Evolutionary conservation across 352 stramenopile genomes (phyloP).

Genomic region (Globisporangium recalcitrans): DNA sequence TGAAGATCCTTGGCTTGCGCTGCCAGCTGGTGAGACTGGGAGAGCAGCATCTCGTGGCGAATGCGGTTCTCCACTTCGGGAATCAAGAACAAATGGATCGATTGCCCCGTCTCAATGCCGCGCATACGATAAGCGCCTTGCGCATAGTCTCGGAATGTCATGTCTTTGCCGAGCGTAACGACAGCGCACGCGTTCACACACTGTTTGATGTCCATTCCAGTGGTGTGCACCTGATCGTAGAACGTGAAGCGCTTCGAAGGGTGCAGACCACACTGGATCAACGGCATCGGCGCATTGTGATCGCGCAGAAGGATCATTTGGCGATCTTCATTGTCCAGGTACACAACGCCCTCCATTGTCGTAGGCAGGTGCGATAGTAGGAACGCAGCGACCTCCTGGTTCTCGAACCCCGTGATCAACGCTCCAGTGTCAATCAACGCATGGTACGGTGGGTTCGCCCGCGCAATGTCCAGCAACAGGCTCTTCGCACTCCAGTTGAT

Average conservation of each 20-base stretch:
- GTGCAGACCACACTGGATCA: constrained; percentile 86
- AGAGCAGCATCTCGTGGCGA: constrained; percentile 62
- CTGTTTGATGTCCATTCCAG: constrained; percentile 92
- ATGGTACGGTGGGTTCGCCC: constrained; percentile 68
- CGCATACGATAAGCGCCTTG: constrained; percentile 91
- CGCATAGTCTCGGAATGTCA: constrained; percentile 94
- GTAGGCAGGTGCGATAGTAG: constrained; percentile 68
- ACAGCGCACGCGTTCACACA: constrained; percentile 84
- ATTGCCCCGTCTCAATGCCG: constrained; percentile 87
- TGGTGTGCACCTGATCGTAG: constrained; percentile 93
- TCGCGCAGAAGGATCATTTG: constrained; percentile 93
- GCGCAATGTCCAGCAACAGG: constrained; percentile 76
- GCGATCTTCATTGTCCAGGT: constrained; percentile 84
- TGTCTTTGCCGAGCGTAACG: constrained; percentile 93
- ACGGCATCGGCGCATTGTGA: constrained; percentile 91
- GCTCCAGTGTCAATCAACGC: constrained; percentile 90
- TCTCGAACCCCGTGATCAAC: constrained; percentile 89
- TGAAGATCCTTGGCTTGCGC: constrained; percentile 25
- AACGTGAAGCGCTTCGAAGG: constrained; percentile 89
- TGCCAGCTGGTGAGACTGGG: constrained; percentile 23
- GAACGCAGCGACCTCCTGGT: constrained; percentile 83
- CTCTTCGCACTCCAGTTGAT: constrained; percentile 74
- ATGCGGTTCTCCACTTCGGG: constrained; percentile 90
- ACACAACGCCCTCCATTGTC: constrained; percentile 89
- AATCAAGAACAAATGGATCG: constrained; percentile 91